A percentile compares a stretch with the other conserved stretches of the same genome.
Conservation (phyloP, 331 rosid genomes). For the Quercus tomentella region DNA sequence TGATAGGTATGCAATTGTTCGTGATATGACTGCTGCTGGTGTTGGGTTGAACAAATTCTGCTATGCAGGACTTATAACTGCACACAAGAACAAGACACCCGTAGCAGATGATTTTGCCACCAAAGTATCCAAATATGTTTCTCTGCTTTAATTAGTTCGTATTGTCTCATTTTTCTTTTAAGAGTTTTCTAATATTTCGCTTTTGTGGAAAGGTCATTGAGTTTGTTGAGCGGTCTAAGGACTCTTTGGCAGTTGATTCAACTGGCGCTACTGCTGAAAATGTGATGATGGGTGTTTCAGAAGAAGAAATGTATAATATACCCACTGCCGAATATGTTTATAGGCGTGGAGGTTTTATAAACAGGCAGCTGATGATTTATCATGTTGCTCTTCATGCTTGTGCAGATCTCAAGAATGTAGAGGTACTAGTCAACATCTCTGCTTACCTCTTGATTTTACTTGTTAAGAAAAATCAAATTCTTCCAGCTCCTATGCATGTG, state of each 20-base stretch:
- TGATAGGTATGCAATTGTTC: conserved; percentile 79
- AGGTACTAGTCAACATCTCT: conserved; percentile 41
- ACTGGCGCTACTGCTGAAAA: conserved; percentile 72
- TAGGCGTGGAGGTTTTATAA: conserved; percentile 58
- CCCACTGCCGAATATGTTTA: conserved; percentile 79
- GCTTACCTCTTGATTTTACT: conserved; percentile 2
- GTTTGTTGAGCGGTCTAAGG: conserved; percentile 86
- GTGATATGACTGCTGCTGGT: conserved; percentile 98
- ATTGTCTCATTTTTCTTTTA: conserved; percentile 3
- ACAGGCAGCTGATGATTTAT: conserved; percentile 47
- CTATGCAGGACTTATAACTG: conserved; percentile 84
- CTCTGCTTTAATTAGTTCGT: conserved; percentile 7
- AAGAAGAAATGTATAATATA: conserved; percentile 87
- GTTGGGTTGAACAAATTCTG: conserved; percentile 89
- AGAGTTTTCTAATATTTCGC: conserved; percentile 16
- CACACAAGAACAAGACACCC: conserved; percentile 71
- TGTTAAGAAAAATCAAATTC: not conserved
- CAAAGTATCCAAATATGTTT: conserved; percentile 44
- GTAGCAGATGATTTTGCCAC: conserved; percentile 75
- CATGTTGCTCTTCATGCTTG: conserved; percentile 88
- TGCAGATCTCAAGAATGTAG: conserved; percentile 69
- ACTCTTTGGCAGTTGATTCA: conserved; percentile 65
- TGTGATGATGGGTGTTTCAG: conserved; percentile 76
- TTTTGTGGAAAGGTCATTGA: conserved; percentile 68
- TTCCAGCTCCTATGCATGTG: no score